These are phyloP conservation scores for Ogataea methylovora DNA, from an alignment of 805 yeast species.

Conservation along the genomic window DNA sequence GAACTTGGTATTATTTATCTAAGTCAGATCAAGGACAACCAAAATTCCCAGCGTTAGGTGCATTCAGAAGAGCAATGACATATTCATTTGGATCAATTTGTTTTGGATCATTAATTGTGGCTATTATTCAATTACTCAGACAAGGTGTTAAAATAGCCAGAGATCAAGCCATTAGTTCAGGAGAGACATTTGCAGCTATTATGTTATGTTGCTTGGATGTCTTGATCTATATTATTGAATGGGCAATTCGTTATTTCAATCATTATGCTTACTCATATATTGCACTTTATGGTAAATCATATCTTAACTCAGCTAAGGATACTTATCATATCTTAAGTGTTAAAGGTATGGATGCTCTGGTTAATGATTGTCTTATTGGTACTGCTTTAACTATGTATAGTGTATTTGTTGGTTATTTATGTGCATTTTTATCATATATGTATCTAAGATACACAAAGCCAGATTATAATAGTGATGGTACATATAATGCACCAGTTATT, in stretches of 20 bases:
- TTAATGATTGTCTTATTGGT: constrained; percentile 76
- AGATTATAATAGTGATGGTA: constrained; percentile 36
- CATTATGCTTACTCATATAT: constrained; percentile 84
- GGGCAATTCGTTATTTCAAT: constrained; percentile 68
- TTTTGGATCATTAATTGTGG: constrained; percentile 70
- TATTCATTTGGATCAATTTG: constrained; percentile 87
- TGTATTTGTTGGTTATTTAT: constrained; percentile 58
- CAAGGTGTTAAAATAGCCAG: constrained; percentile 46
- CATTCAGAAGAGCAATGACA: constrained; percentile 69
- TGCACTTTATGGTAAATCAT: constrained; percentile 79
- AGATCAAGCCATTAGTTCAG: constrained; percentile 36
- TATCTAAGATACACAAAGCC: constrained; percentile 48
- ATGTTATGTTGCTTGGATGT: constrained; percentile 60
- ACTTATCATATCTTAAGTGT: constrained; percentile 71
- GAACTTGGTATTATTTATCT: constrained; percentile 85
- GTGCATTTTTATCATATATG: constrained; percentile 60
- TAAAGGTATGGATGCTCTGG: constrained; percentile 78
- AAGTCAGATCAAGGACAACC: constrained; percentile 24
- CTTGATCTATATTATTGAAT: constrained; percentile 32
- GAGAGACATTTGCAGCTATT: constrained; percentile 25
- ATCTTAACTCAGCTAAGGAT: constrained; percentile 68
- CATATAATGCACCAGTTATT: constrained; percentile 42
- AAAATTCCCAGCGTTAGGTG: constrained; percentile 68
- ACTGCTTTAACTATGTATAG: constrained; percentile 66
- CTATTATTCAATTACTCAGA: constrained; percentile 60